Evolutionary conservation across 2,329 filamentous ascomycete genomes (phyloP), one percentile per base, ranked within the genome.

Genomic region (Diaporthe sp.): DNA sequence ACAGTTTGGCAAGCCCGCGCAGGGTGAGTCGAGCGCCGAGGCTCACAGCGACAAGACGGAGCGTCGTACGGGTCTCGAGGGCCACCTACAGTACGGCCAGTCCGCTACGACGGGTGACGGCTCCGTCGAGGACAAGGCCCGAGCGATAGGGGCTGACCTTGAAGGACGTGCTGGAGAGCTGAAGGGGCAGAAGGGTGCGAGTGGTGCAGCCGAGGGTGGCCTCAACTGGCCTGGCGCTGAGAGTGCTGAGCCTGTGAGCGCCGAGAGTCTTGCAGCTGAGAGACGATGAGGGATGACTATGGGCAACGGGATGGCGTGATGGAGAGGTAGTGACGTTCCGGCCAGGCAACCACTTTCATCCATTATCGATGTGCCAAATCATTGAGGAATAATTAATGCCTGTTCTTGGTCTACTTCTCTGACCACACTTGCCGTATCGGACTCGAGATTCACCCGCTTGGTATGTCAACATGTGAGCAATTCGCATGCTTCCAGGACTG

Each of bases 1-100:
- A 19, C 84, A 86, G 0, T 78, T 83, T n/a, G 86, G 87, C 2
- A 84, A 85, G 75, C 87, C 87, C 0, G 74, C 83, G 7, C 78
- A 84, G 28, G 87, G 87, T 7, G 83, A 86, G 81, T 85, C 83
- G 8, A 81, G 80, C 58, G 78, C 80, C 22, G 86, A 89, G 79
- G 28, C 82, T 64, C 83, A 84, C 71, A 84, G 84, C n/a, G 74
- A 75, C 4, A 79, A 79, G 30, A 85, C 84, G 78, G 83, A 83
- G 68, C 82, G 84, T 70, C 75, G 82, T 2, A 74, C 79, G 4
- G 86, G 86, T 0, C 73, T 87, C 0, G 85, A 83, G 35, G 85
- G 85, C 12, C 73, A 50, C 19, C 80, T 83, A 0, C 85, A 83
- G 6, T 82, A 83, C 1, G 83, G 79, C 28, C 73, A 61, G 4